Base-by-base conservation (phyloP, 768 basidiomycete species). In the Tulasnella sp. region DNA sequence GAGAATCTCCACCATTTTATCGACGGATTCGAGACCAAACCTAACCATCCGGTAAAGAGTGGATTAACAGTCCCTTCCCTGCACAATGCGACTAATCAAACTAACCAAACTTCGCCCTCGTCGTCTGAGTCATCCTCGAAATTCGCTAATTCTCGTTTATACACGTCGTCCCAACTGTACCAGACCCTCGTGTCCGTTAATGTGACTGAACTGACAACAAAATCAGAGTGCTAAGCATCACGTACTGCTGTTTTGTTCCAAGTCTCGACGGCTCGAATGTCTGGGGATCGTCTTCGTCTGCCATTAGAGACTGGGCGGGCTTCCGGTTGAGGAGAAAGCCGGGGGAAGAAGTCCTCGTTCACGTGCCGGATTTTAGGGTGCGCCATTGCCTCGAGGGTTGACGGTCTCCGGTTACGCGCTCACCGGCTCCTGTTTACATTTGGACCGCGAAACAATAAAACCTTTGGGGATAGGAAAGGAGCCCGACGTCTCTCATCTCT, bases 51-150 rank as follows among this genome's bases (percentile, higher is more conserved):
- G 44, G 37, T 70, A 19, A 62, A 5, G 22, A 74, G 32, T 5
- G 32, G 32, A 35, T 35, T 16, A 40, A 29, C 59, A 62, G 7
- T 1, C 36, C 19, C 19, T 17, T 11, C 64, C 17, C 12, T 12
- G 16, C 40, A n/a, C 8, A 64, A 44, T 8, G 17, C 44, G 40
- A 26, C 26, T 11, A 22, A 26, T 14, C 0, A 11, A 47, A 22
- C n/a, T 32, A 16, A 78, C 92, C 92, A 94, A 32, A 92, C 83
- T 79, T 94, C 92, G 40, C 92, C 92, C 79, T 92, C 91, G 77
- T 94, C 91, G 22, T 90, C 89, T 36, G 87, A 86, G 67, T 72
- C 71, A 65, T 92, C 92, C 36, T 86, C 81, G 74, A 92, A 94
- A 76, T 90, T 90, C 41, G 77, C 78, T 37, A 93, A 80, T 77